Percentiles rank a stretch among this genome's conserved stretches.
Conservation (phyloP, 2,329 filamentous ascomycete genomes). For the Pestalotiopsis sp. region DNA sequence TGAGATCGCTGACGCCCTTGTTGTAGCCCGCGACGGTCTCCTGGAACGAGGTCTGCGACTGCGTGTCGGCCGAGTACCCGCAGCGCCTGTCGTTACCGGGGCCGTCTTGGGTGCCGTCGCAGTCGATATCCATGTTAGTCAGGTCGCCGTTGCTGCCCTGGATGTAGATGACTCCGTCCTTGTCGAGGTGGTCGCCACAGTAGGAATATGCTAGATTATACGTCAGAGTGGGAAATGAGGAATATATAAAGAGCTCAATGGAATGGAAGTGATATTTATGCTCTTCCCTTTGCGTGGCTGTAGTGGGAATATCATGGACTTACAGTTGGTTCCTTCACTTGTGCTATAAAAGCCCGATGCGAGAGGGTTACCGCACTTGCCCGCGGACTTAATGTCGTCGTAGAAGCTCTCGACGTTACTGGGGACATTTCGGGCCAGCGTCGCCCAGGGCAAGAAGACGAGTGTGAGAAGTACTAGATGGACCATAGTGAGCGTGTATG, state of each 20-base stretch:
- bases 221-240: not conserved
- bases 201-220: constrained; percentile 35
- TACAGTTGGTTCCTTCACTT: not conserved
- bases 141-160: constrained; percentile 42
- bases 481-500: not conserved
- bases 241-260: not conserved
- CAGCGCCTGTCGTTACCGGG: not conserved
- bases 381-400: constrained; percentile 30
- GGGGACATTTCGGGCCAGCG: constrained; percentile 20
- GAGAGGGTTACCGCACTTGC: constrained; percentile 31
- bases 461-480: not conserved
- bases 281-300: not conserved
- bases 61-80: constrained; percentile 24
- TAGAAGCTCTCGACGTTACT: constrained; percentile 32
- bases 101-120: constrained; percentile 24
- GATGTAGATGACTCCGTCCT: constrained; percentile 46
- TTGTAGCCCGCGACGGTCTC: constrained; percentile 37
- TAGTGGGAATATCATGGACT: not conserved
- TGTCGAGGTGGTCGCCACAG: constrained; percentile 44
- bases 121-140: constrained; percentile 62
- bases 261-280: not conserved
- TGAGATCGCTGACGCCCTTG: constrained; percentile 43
- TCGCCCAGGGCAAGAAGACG: not conserved
- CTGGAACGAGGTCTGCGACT: constrained; percentile 48
- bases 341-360: constrained; percentile 34